phyloP scores from a whole-genome alignment of 129 eudicot genomes.

The Pittosporum tobira region DNA sequence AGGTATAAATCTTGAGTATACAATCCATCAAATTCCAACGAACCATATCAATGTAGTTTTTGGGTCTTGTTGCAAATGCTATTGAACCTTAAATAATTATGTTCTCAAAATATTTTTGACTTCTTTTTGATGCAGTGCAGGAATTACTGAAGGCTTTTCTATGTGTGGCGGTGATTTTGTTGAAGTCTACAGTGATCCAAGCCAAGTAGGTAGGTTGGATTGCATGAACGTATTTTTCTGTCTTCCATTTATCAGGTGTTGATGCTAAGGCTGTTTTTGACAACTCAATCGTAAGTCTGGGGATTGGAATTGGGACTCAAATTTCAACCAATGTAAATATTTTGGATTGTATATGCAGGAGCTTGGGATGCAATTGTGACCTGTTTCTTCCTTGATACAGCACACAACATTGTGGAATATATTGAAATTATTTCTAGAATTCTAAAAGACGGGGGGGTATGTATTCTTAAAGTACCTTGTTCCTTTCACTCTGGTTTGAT shows the following conservation, averaged over 20 bases:
- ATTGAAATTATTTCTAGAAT: slow-evolving; percentile 79
- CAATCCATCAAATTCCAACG: no score
- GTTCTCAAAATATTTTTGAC: not conserved
- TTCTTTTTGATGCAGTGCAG: slow-evolving; percentile 65
- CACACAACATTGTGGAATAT: slow-evolving; percentile 85
- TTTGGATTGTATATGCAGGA: slow-evolving; percentile 55
- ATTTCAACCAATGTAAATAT: no score
- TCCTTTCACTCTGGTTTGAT: not conserved
- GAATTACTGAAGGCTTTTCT: slow-evolving; percentile 92
- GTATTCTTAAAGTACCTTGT: slow-evolving; percentile 19
- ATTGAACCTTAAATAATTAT: not conserved
- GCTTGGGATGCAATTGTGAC: slow-evolving; percentile 95
- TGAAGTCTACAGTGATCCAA: slow-evolving; percentile 82
- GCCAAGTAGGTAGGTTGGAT: slow-evolving; percentile 66
- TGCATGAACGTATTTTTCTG: not conserved
- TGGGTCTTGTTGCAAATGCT: not conserved
- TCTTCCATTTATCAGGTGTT: not conserved
- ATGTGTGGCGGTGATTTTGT: slow-evolving; percentile 99
- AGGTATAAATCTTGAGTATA: no score
- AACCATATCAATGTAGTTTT: not conserved
- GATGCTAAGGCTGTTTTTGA: not conserved
- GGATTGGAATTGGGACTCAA: no score
- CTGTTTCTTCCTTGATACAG: slow-evolving; percentile 93
- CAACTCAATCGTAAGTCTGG: no score
- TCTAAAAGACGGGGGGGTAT: slow-evolving; percentile 95